phyloP scores from a whole-genome alignment of 108 stramenopile species.

The Parmales sp. region DNA sequence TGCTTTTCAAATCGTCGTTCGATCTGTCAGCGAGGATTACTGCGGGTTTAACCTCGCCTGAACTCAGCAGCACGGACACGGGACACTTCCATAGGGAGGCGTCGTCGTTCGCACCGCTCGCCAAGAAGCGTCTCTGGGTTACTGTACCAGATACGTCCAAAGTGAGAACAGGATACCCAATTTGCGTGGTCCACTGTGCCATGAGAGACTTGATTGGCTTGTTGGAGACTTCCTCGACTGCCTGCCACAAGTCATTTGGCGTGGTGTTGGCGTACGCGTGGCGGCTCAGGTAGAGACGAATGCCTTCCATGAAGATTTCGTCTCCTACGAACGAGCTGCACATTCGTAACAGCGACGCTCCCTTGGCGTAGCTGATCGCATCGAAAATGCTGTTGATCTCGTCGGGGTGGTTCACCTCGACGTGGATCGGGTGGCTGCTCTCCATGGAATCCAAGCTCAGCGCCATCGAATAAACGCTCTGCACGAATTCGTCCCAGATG shows the following conservation, averaged over 20 bases:
- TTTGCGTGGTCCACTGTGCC: slow-evolving; percentile 28
- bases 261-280: slow-evolving; percentile 29
- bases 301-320: slow-evolving; percentile 31
- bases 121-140: neutral
- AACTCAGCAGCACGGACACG: neutral
- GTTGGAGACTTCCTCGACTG: slow-evolving; percentile 39
- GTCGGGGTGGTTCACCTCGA: slow-evolving; percentile 42
- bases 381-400: slow-evolving; percentile 63
- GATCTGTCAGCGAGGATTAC: neutral
- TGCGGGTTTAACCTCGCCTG: neutral
- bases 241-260: slow-evolving; percentile 33
- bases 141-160: slow-evolving; percentile 22
- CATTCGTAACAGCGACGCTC: slow-evolving; percentile 38
- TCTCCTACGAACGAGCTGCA: slow-evolving; percentile 19
- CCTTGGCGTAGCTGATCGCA: slow-evolving; percentile 64
- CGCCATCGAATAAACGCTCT: slow-evolving; percentile 36
- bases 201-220: slow-evolving; percentile 21
- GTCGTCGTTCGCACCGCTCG: slow-evolving; percentile 1
- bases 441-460: slow-evolving; percentile 44
- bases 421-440: slow-evolving; percentile 47
- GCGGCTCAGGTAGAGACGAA: slow-evolving; percentile 21
- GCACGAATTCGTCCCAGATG: slow-evolving; percentile 55
- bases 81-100: slow-evolving; percentile 2
- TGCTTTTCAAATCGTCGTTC: neutral
- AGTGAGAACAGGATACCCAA: slow-evolving; percentile 45